Conservation (phyloP, 208 protist species). For the Lotmaria passim region DNA sequence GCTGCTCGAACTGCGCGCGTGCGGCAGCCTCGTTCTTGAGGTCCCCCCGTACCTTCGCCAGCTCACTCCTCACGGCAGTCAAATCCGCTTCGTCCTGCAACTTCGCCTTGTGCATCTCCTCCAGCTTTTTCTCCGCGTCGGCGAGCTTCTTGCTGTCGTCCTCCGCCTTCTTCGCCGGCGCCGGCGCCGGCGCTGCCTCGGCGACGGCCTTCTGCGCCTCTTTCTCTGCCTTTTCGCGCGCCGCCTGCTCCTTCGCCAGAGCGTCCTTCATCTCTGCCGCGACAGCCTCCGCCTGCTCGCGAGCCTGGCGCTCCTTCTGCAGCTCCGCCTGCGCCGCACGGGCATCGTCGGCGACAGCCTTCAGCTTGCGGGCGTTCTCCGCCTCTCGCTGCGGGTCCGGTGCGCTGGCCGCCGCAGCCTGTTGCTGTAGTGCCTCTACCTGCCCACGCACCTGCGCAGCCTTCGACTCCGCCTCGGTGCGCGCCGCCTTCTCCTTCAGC, state of each 20-base stretch:
- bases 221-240: conserved; percentile 45
- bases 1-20: conserved; percentile 40
- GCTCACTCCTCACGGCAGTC: conserved; percentile 32
- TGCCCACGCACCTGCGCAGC: conserved; percentile 21
- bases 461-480: conserved; percentile 17
- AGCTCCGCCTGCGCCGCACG: conserved; percentile 36
- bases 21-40: conserved; percentile 40
- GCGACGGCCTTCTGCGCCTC: conserved; percentile 22
- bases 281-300: conserved; percentile 28
- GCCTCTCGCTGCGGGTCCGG: conserved; percentile 11
- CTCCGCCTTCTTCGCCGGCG: conserved; percentile 19
- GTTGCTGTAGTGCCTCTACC: conserved; percentile 13
- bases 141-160: conserved; percentile 30
- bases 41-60: conserved; percentile 32
- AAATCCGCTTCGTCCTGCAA: conserved; percentile 34
- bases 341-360: conserved; percentile 30
- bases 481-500: conserved; percentile 26
- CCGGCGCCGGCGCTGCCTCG: not conserved
- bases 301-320: conserved; percentile 38
- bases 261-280: conserved; percentile 15
- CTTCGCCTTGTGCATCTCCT: conserved; percentile 37
- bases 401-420: not conserved
- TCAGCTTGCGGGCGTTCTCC: conserved; percentile 32
- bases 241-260: conserved; percentile 35
- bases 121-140: conserved; percentile 36